phyloP scores from a whole-genome alignment of 2,329 filamentous ascomycete species.

The Truncatella angustata region DNA sequence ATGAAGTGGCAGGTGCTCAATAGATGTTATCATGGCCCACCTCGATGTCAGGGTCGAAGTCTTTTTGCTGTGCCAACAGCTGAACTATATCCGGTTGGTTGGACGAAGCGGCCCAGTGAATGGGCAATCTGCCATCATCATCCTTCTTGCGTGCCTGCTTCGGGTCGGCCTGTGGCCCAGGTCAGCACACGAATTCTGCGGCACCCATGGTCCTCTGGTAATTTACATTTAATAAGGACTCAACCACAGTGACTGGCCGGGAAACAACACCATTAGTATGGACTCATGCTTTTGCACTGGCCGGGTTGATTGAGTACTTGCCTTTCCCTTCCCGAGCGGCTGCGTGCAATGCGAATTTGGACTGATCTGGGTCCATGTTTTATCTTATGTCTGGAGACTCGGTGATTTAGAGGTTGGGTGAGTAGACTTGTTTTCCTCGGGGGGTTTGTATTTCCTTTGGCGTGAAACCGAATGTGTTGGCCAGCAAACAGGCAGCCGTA shows the following conservation, averaged over 20 bases:
- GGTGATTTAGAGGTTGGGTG: no score
- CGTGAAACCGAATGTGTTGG: no score
- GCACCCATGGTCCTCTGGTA: no score
- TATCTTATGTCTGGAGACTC: background rate
- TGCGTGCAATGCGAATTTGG: conserved; percentile 82
- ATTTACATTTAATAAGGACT: conserved; percentile 68
- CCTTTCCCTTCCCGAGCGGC: conserved; percentile 82
- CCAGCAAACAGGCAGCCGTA: background rate
- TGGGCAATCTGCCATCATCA: conserved; percentile 82
- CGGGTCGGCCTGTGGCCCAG: conserved; percentile 64
- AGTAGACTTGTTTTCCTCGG: no score
- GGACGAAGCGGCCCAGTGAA: conserved; percentile 92
- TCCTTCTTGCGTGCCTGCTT: conserved; percentile 73
- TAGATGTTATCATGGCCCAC: conserved; percentile 39
- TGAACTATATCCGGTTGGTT: conserved; percentile 75
- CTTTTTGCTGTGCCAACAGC: conserved; percentile 65
- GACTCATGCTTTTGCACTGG: background rate
- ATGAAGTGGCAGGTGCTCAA: no score
- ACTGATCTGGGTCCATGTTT: conserved; percentile 35
- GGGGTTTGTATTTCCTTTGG: no score
- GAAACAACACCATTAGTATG: conserved; percentile 1
- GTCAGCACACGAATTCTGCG: background rate
- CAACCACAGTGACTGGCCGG: conserved; percentile 61
- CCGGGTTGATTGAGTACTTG: no score
- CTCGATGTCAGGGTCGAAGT: conserved; percentile 82